A percentile compares a stretch with the other conserved stretches of the same genome.
Conservation (phyloP, 2,329 filamentous ascomycete genomes). For the Colletotrichum sp. region DNA sequence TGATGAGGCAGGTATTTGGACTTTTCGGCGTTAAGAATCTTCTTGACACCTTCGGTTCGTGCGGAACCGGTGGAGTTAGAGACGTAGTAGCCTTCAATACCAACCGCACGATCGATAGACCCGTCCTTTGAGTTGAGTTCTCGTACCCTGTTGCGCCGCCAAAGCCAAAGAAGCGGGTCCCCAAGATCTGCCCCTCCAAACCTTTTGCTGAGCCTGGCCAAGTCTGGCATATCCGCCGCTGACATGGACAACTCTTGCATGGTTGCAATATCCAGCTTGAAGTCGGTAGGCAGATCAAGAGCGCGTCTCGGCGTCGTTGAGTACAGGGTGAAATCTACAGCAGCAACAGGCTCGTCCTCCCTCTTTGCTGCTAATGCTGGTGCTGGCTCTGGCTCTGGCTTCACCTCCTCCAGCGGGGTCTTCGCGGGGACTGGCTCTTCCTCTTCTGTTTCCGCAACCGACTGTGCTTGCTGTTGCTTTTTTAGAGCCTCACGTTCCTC, state of each 20-base stretch:
- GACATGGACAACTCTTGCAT: slow-evolving; percentile 50
- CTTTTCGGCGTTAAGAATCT: slow-evolving; percentile 96
- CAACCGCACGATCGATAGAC: slow-evolving; percentile 35
- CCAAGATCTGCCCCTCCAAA: slow-evolving; percentile 49
- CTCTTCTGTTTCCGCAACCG: slow-evolving; percentile 31
- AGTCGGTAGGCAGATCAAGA: slow-evolving; percentile 47
- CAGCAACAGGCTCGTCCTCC: slow-evolving; percentile 39
- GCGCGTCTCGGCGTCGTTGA: slow-evolving; percentile 53
- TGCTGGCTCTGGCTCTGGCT: slow-evolving; percentile 23
- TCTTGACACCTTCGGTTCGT: slow-evolving; percentile 91
- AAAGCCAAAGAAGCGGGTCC: slow-evolving; percentile 60
- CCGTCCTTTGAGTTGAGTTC: slow-evolving; percentile 53
- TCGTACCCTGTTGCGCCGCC: slow-evolving; percentile 60
- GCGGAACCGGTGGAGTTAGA: slow-evolving; percentile 85
- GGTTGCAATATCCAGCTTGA: slow-evolving; percentile 49
- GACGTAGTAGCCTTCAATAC: slow-evolving; percentile 76
- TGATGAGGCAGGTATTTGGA: slow-evolving; percentile 98
- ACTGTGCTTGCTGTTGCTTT: slow-evolving; percentile 56
- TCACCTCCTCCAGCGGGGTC: slow-evolving; percentile 37
- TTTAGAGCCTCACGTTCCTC: slow-evolving; percentile 70
- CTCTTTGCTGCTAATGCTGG: neutral
- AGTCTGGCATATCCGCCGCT: slow-evolving; percentile 52
- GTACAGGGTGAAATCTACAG: slow-evolving; percentile 51
- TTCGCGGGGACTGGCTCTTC: slow-evolving; percentile 27
- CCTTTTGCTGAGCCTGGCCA: slow-evolving; percentile 52